Evolutionary conservation across 1,284 basidiomycete species (phyloP).

Genomic region (Ganoderma lingzhi): DNA sequence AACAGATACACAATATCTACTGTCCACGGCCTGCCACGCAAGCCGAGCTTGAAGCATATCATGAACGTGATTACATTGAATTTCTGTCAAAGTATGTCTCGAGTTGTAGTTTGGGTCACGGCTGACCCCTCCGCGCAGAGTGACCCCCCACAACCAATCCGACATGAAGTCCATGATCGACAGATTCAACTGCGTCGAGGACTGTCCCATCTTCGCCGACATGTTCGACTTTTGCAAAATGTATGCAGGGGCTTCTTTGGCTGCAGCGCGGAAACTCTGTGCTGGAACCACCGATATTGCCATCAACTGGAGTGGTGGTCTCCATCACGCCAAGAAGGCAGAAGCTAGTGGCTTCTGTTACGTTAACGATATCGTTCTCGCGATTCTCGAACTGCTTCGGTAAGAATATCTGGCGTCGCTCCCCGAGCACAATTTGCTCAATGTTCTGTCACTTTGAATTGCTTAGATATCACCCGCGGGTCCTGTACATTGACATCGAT

Average conservation of each 20-base stretch:
- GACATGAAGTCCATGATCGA: slow-evolving; percentile 81
- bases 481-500: slow-evolving; percentile 97
- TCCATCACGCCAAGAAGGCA: slow-evolving; percentile 96
- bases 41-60: slow-evolving; percentile 91
- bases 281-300: slow-evolving; percentile 94
- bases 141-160: slow-evolving; percentile 83
- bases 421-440: background rate
- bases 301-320: slow-evolving; percentile 96
- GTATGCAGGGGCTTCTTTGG: slow-evolving; percentile 92
- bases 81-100: slow-evolving; percentile 82
- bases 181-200: slow-evolving; percentile 90
- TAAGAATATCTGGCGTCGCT: slow-evolving; percentile 20
- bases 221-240: slow-evolving; percentile 93
- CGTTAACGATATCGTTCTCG: slow-evolving; percentile 94
- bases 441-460: too few relatives aligned
- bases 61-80: slow-evolving; percentile 95
- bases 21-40: slow-evolving; percentile 90
- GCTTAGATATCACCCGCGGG: slow-evolving; percentile 86
- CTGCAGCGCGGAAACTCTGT: slow-evolving; percentile 87
- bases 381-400: slow-evolving; percentile 92
- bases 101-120: background rate
- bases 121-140: slow-evolving; percentile 51
- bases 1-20: slow-evolving; percentile 93
- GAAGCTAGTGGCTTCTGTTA: slow-evolving; percentile 98
- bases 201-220: slow-evolving; percentile 93